Evolutionary conservation across 2,329 filamentous ascomycete genomes (phyloP).

Genomic region (Westerdykella aurantiaca): DNA sequence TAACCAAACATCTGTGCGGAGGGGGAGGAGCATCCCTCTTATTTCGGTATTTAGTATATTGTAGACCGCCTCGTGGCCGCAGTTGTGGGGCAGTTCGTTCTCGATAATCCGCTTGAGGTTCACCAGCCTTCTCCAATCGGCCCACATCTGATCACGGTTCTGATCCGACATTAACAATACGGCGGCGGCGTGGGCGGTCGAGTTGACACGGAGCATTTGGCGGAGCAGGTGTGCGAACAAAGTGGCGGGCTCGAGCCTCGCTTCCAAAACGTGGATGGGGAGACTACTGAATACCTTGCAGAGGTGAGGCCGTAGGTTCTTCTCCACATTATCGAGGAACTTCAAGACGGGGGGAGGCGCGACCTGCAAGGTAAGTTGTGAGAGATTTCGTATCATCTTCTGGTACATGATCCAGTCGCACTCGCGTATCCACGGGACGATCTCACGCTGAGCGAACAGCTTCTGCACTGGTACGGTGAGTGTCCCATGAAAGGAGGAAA

Average conservation of each 20-base stretch:
- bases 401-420: slow-evolving; percentile 96
- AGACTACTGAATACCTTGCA: slow-evolving; percentile 78
- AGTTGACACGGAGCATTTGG: slow-evolving; percentile 83
- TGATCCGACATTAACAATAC: slow-evolving; percentile 86
- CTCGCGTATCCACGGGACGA: slow-evolving; percentile 90
- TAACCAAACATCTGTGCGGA: slow-evolving; percentile 60
- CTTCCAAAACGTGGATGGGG: slow-evolving; percentile 76
- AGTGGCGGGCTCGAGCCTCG: slow-evolving; percentile 81
- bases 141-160: slow-evolving; percentile 91
- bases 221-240: slow-evolving; percentile 83
- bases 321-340: slow-evolving; percentile 80
- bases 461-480: slow-evolving; percentile 96
- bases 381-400: slow-evolving; percentile 90
- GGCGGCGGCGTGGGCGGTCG: slow-evolving; percentile 87
- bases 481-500: slow-evolving; percentile 91
- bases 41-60: slow-evolving; percentile 56
- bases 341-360: slow-evolving; percentile 83
- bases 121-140: slow-evolving; percentile 70
- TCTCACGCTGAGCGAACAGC: slow-evolving; percentile 70
- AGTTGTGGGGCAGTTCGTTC: slow-evolving; percentile 48
- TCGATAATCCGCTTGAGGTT: slow-evolving; percentile 54
- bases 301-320: slow-evolving; percentile 74
- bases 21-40: slow-evolving; percentile 63
- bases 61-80: slow-evolving; percentile 52
- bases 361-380: slow-evolving; percentile 82